Percentiles rank a stretch among this genome's conserved stretches.
These are phyloP conservation scores for Musa troglodytarum DNA, from an alignment of 176 grass and related monocot genomes.

Conservation along the genomic window DNA sequence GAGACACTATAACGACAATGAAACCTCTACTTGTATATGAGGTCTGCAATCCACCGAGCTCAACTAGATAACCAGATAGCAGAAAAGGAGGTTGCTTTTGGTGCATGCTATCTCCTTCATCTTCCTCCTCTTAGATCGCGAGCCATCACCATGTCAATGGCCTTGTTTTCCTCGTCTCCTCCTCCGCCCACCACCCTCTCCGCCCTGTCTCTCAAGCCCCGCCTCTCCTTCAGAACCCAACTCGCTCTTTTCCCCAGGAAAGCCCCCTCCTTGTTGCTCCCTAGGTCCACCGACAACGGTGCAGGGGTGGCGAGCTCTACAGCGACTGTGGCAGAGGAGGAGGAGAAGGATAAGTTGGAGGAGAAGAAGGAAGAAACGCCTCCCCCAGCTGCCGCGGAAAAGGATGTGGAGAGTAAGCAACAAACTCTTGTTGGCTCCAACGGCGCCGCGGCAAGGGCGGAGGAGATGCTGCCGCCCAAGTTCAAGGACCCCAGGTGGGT, in stretches of 20 bases:
- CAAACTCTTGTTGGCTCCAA: conserved; percentile 11
- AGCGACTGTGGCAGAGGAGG: background rate
- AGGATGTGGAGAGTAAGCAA: conserved; percentile 11
- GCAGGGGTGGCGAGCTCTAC: conserved; percentile 19
- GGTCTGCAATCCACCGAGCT: background rate
- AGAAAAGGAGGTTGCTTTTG: background rate
- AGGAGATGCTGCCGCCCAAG: background rate
- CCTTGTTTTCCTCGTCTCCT: conserved; percentile 30
- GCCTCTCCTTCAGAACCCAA: conserved; percentile 2
- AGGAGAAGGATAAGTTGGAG: conserved; percentile 7
- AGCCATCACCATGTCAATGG: conserved; percentile 14
- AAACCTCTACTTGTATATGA: background rate
- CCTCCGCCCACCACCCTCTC: conserved; percentile 20
- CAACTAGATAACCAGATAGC: background rate
- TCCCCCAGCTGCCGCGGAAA: background rate
- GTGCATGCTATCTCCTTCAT: background rate
- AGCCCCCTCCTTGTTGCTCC: conserved; percentile 11
- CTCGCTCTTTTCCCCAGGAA: conserved; percentile 11
- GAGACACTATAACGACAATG: too few relatives aligned
- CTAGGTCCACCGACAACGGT: conserved; percentile 24
- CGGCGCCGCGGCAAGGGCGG: conserved; percentile 19
- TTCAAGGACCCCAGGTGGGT: conserved; percentile 34
- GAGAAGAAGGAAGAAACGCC: conserved; percentile 8
- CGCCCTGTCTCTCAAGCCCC: conserved; percentile 12
- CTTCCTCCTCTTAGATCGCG: background rate